Evolutionary conservation across 2,329 filamentous ascomycete genomes (phyloP), one percentile per base, ranked within the genome.

Genomic region (Beauveria sp.): DNA sequence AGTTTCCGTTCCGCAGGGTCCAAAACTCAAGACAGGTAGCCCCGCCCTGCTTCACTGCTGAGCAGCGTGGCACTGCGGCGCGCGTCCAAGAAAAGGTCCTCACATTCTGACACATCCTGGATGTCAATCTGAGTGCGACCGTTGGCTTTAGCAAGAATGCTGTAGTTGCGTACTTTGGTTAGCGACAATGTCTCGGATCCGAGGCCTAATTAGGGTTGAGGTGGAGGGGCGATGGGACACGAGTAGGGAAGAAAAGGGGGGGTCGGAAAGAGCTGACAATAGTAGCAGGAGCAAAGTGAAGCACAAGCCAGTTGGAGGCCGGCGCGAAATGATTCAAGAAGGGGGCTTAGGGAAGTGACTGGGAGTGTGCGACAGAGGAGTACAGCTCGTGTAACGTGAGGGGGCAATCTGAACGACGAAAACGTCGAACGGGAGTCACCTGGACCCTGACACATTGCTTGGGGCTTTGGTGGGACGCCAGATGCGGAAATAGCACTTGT

Each of bases 111-210:
- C 66, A 95, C 85, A 74, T 93, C 90, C 69, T 86, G 82, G 62
- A 90, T 78, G 69, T 92, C 89, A 70, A 93, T 92, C 71, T 90
- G 87, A 65, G 80, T 83, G 69, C 87, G 86, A 63, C 89, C 89
- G 72, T 88, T 90, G 71, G 95, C 90, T 72, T 90, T 88, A 63
- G 93, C 91, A 69, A 98, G 83, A 75, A 98, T 96, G 75, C 90
- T 88, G 66, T 71, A 65, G 62, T 67, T 73, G 49, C 48, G 68
- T 69, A 62, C 67, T 63, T 67, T 68, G 64, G 70, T 73, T 65
- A 74, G 72, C 67, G 66, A 66, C 63, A 55, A 66, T 69, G 70
- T 72, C 69, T 74, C 67, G 67, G 67, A 70, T 62, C 61, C 55
- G 34, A 63, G 43, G 31, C 49, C 55, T 55, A 63, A 38, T 53